Evolutionary conservation across 108 stramenopile genomes (phyloP).

Genomic region (Aurantiochytrium sp.): DNA sequence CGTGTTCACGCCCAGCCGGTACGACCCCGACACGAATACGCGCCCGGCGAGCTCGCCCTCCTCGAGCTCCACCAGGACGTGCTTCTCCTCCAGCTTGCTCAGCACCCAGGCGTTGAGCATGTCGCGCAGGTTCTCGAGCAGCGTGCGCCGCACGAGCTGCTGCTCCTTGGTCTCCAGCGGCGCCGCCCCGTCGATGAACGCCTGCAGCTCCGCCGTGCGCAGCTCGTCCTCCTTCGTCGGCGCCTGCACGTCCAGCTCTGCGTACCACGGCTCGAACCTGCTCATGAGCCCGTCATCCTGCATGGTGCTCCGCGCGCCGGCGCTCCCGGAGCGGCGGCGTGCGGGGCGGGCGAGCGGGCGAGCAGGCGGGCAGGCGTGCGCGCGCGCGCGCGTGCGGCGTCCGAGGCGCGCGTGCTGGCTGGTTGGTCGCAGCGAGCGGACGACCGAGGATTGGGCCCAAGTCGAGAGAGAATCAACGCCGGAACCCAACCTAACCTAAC

Average conservation of each 20-base stretch:
- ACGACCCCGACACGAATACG: slow-evolving; percentile 74
- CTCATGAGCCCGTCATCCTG: neutral
- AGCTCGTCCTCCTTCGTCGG: neutral
- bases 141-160: neutral
- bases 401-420: no score
- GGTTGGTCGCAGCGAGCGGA: no score
- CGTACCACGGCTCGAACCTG: neutral
- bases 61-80: neutral
- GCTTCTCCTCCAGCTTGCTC: neutral
- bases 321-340: no score
- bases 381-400: no score
- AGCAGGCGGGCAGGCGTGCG: no score
- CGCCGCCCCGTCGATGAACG: neutral
- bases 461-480: no score
- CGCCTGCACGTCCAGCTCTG: neutral
- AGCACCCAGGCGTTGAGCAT: slow-evolving; percentile 25
- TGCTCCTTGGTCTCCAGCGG: neutral
- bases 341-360: neutral
- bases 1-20: slow-evolving; percentile 88
- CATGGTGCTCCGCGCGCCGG: neutral
- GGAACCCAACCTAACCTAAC: no score
- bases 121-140: neutral
- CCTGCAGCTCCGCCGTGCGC: neutral
- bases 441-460: no score
- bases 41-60: neutral